Evolutionary conservation across 768 basidiomycete genomes (phyloP).

Genomic region (Trametes gibbosa): DNA sequence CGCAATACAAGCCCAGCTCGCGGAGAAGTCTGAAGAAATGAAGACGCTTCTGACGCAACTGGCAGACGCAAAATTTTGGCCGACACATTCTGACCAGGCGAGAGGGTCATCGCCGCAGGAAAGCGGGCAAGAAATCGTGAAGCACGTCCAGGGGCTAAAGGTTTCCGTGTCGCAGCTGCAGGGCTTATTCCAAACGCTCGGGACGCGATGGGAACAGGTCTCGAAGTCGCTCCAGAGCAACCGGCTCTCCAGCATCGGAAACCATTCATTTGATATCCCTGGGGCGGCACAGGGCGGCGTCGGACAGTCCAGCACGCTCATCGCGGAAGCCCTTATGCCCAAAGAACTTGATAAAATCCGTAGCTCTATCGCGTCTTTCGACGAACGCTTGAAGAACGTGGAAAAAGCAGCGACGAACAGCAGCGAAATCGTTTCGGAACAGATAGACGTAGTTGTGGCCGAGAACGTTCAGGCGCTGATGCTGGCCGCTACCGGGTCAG

Average conservation of each 20-base stretch:
- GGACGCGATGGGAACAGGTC: slow-evolving; percentile 8
- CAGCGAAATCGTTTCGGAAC: not conserved
- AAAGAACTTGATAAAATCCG: slow-evolving; percentile 15
- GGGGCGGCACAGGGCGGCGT: not conserved
- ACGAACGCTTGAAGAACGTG: slow-evolving; percentile 6
- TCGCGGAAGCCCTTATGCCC: slow-evolving; percentile 15
- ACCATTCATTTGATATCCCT: not conserved
- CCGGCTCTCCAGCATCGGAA: not conserved
- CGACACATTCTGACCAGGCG: slow-evolving; percentile 2
- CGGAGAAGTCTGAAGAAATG: slow-evolving; percentile 10
- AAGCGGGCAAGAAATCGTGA: not conserved
- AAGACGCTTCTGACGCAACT: slow-evolving; percentile 4
- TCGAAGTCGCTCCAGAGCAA: slow-evolving; percentile 3
- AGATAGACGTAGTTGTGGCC: slow-evolving; percentile 18
- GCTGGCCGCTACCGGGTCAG: slow-evolving; percentile 8
- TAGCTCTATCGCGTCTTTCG: slow-evolving; percentile 9
- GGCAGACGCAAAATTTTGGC: slow-evolving; percentile 9
- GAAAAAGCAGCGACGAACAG: slow-evolving; percentile 2
- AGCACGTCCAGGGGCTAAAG: slow-evolving; percentile 9
- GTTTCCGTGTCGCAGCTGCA: slow-evolving; percentile 11
- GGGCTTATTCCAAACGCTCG: slow-evolving; percentile 4
- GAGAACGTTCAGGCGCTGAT: slow-evolving; percentile 13
- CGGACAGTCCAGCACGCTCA: slow-evolving; percentile 5
- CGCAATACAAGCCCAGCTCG: slow-evolving; percentile 6
- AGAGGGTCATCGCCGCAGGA: slow-evolving; percentile 1